Evolutionary conservation across 495 filamentous ascomycete species (phyloP).

Genomic region (Tetracladium marchalianum): DNA sequence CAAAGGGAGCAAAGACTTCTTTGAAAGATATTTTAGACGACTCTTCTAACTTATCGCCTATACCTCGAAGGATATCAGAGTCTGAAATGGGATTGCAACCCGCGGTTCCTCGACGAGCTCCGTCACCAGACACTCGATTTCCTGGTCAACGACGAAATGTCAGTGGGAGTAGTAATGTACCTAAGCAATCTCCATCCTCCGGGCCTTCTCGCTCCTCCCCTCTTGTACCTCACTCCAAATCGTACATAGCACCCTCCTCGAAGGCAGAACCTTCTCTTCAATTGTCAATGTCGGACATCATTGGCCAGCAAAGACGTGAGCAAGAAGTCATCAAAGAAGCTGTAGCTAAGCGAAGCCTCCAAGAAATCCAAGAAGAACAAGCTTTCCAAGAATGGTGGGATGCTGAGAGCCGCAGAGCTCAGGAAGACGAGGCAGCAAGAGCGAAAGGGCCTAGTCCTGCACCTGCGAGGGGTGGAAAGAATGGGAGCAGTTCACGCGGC

Average conservation of each 20-base stretch:
- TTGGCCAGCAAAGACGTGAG: conserved; percentile 74
- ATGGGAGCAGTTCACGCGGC: conserved; percentile 2
- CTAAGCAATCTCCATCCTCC: conserved; percentile 1
- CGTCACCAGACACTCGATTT: conserved; percentile 47
- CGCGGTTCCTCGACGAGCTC: conserved; percentile 28
- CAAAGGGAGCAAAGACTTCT: conserved; percentile 22
- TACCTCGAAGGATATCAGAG: conserved; percentile 4
- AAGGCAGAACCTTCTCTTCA: conserved; percentile 49
- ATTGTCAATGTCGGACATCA: conserved; percentile 76
- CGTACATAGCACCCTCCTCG: conserved; percentile 21
- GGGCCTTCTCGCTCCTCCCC: conserved; percentile 10
- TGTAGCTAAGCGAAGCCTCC: conserved; percentile 71
- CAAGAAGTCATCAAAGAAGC: conserved; percentile 76
- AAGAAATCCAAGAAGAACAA: conserved; percentile 94
- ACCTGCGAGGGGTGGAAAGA: background rate
- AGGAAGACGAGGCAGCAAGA: conserved; percentile 50
- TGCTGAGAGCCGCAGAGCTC: conserved; percentile 62
- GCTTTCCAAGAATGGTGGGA: conserved; percentile 99
- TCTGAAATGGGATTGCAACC: background rate
- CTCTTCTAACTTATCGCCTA: conserved; percentile 8
- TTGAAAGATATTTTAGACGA: conserved; percentile 22
- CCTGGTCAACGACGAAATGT: conserved; percentile 31
- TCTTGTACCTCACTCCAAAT: conserved; percentile 39
- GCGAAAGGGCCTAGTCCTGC: conserved; percentile 1
- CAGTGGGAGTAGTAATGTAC: conserved; percentile 9